Conservation (phyloP, 164 flowering plant genomes). For the Protea cynaroides region DNA sequence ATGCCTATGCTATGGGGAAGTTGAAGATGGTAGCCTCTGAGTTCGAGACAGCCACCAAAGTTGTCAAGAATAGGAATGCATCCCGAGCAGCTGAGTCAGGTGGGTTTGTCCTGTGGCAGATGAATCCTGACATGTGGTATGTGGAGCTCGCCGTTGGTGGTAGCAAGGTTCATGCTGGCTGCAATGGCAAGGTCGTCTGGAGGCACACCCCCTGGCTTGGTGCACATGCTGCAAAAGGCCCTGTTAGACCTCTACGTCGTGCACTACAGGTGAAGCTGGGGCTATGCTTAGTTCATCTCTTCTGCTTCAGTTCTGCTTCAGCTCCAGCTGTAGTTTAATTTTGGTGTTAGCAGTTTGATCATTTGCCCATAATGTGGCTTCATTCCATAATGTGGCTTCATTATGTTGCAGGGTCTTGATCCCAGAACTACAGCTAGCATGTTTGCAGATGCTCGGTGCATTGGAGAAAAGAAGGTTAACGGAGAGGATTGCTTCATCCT, state of each 20-base stretch:
- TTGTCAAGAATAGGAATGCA: slow-evolving; percentile 37
- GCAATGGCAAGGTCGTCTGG: slow-evolving; percentile 65
- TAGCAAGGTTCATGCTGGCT: slow-evolving; percentile 66
- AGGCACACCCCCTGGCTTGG: slow-evolving; percentile 71
- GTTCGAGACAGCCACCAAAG: slow-evolving; percentile 57
- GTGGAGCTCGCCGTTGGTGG: slow-evolving; percentile 68
- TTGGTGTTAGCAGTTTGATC: slow-evolving; percentile 6
- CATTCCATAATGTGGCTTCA: too few species aligned
- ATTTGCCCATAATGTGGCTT: background rate
- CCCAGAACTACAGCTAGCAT: slow-evolving; percentile 63
- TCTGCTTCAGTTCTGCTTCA: background rate
- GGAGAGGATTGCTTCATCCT: slow-evolving; percentile 74
- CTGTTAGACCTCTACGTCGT: slow-evolving; percentile 62
- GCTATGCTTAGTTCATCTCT: background rate
- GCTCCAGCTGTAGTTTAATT: background rate
- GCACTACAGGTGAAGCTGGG: slow-evolving; percentile 51
- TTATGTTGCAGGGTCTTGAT: slow-evolving; percentile 52
- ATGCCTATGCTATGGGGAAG: slow-evolving; percentile 67
- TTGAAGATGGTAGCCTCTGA: slow-evolving; percentile 59
- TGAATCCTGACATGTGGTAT: slow-evolving; percentile 67
- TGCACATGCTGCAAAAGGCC: slow-evolving; percentile 67
- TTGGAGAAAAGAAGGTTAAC: slow-evolving; percentile 57
- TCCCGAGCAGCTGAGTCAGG: slow-evolving; percentile 48
- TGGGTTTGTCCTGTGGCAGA: slow-evolving; percentile 65
- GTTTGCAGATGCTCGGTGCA: slow-evolving; percentile 61